These are phyloP conservation scores for Zymoseptoria ardabiliae DNA, from an alignment of 2,329 filamentous ascomycete genomes.

Conservation along the genomic window DNA sequence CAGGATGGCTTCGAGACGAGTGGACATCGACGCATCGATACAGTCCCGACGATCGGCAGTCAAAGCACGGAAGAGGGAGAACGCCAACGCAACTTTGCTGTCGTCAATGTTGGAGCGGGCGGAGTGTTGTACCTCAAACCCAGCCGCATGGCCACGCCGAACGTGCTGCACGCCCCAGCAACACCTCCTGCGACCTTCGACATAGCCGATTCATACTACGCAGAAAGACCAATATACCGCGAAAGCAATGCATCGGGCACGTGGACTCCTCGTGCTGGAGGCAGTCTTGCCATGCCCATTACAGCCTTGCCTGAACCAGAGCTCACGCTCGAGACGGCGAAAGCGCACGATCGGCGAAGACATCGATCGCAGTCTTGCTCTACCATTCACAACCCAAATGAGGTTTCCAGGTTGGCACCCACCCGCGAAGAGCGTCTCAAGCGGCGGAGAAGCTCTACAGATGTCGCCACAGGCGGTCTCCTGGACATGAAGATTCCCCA, in stretches of 20 bases:
- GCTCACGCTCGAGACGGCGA: slow-evolving; percentile 20
- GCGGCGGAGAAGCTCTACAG: slow-evolving; percentile 23
- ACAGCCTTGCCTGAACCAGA: slow-evolving; percentile 11
- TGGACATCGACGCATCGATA: slow-evolving; percentile 13
- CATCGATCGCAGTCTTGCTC: slow-evolving; percentile 67
- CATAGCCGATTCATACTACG: slow-evolving; percentile 9
- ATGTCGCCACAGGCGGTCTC: slow-evolving; percentile 18
- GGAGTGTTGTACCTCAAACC: slow-evolving; percentile 44
- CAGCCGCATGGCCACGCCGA: slow-evolving; percentile 18
- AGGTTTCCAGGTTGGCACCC: slow-evolving; percentile 18
- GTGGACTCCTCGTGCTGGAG: slow-evolving; percentile 19
- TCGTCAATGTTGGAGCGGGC: slow-evolving; percentile 41
- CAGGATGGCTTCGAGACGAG: slow-evolving; percentile 13
- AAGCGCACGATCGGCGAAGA: slow-evolving; percentile 14
- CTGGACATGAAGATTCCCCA: slow-evolving; percentile 56
- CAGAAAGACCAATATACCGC: slow-evolving; percentile 11
- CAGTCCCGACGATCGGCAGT: slow-evolving; percentile 12
- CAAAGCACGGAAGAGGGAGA: slow-evolving; percentile 18
- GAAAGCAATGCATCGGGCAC: slow-evolving; percentile 18
- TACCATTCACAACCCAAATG: slow-evolving; percentile 42
- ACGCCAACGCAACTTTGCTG: slow-evolving; percentile 36
- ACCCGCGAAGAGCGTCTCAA: slow-evolving; percentile 19
- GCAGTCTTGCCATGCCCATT: slow-evolving; percentile 1
- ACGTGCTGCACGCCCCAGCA: slow-evolving; percentile 19
- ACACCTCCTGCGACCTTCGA: slow-evolving; percentile 25